Evolutionary conservation across 148 eudicot genomes (phyloP).

Genomic region (Chenopodium berlandieri): DNA sequence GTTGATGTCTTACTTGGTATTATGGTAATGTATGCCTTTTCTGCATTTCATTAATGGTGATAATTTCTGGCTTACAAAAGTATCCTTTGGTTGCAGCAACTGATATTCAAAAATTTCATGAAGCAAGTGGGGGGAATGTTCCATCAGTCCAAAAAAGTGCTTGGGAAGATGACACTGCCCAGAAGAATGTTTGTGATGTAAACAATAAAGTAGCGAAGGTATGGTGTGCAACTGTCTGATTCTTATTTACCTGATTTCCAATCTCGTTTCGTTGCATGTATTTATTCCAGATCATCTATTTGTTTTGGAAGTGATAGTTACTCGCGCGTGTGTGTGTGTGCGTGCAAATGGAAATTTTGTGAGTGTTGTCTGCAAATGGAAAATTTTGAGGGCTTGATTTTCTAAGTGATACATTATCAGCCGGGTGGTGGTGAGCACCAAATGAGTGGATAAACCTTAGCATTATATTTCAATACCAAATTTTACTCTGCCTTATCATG

Average conservation of each 20-base stretch:
- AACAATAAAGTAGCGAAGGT: conserved; percentile 46
- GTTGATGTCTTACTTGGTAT: neutral
- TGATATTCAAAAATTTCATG: conserved; percentile 38
- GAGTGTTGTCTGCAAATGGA: no score
- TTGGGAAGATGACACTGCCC: conserved; percentile 22
- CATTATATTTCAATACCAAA: no score
- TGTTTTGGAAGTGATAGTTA: neutral
- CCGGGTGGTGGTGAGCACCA: no score
- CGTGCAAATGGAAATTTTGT: neutral
- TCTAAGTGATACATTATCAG: no score
- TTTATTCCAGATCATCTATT: neutral
- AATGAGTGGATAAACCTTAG: no score
- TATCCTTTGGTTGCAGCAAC: conserved; percentile 42
- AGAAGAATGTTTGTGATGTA: conserved; percentile 24
- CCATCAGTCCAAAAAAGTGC: conserved; percentile 14
- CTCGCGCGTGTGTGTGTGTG: neutral
- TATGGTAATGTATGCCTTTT: neutral
- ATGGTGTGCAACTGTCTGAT: conserved; percentile 21
- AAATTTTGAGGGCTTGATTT: no score
- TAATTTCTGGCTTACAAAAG: conserved; percentile 7
- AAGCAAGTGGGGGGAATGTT: conserved; percentile 17
- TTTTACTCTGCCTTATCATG: no score
- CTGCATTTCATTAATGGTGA: neutral
- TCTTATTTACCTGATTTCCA: neutral
- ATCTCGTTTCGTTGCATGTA: neutral